Evolutionary conservation across 2,329 filamentous ascomycete species (phyloP), one percentile per base, ranked within the genome.

Genomic region (Talaromyces sp.): DNA sequence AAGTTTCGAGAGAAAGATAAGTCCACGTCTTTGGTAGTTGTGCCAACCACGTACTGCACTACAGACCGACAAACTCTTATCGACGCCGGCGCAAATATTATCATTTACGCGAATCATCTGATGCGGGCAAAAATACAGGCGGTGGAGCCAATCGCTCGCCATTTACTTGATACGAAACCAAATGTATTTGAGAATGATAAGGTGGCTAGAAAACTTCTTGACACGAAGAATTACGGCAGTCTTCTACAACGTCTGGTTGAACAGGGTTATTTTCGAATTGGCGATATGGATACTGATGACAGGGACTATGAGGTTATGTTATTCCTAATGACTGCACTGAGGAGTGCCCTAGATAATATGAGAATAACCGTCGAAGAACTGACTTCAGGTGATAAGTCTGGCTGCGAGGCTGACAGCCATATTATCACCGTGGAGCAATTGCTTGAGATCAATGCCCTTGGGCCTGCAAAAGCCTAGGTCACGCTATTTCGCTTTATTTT

Each of bases 101-200:
- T 51, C 3, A 51, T 51, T 14, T 51, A 51, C 19, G 48, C 48
- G 1, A 51, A 51, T 16, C 48, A 51, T 32, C 40, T 51, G 41
- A 51, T 51, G 41, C 35, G 48, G 3, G 48, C 41, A n/a, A 51
- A 51, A 16, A 40, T 51, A 14, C 14, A 40, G 2, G 33, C 47
- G 17, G 14, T 50, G 1, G 40, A 51, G 19, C 14, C 8, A 16
- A 32, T 40, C 30, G 7, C n/a, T n/a, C n/a, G 22, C 9, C n/a
- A 9, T 8, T 1, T 29, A 1, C 19, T 44, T 16, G 4, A 10
- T n/a, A 4, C 5, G 13, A 39, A 19, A 19, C 48, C 40, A 4
- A 22, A 19, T 8, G 11, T 51, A 9, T 45, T 46, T n/a, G 14
- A 4, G 22, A 4, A 33, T 7, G 33, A 46, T 17, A 9, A 45